Conservation (phyloP, 2,329 filamentous ascomycete genomes). For the Colletotrichum salicis region DNA sequence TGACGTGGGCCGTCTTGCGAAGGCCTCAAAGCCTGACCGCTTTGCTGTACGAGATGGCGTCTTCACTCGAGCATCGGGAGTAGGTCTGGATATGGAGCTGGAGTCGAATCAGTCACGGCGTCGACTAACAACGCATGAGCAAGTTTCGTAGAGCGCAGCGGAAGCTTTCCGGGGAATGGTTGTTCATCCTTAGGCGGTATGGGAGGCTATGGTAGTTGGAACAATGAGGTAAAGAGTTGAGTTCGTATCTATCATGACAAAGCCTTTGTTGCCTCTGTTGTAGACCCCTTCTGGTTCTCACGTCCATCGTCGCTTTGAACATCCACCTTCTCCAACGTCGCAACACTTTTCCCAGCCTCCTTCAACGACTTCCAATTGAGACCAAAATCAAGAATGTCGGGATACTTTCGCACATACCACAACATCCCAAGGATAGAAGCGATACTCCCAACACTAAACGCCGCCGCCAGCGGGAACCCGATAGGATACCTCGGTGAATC, state of each 20-base stretch:
- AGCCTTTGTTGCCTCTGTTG: background rate
- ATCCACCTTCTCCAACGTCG: background rate
- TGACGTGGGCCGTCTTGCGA: background rate
- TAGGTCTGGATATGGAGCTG: background rate
- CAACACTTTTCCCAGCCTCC: conserved; percentile 9
- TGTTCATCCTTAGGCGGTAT: no score
- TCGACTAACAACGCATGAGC: background rate
- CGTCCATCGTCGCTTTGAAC: background rate
- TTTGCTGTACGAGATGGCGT: background rate
- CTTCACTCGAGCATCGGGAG: background rate
- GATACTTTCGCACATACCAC: conserved; percentile 41
- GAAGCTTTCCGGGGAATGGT: background rate
- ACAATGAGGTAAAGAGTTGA: background rate
- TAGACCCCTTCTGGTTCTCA: background rate
- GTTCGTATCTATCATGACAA: background rate
- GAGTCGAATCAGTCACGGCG: background rate
- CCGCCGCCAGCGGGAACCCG: conserved; percentile 48
- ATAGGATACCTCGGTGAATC: conserved; percentile 49
- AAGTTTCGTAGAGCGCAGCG: background rate
- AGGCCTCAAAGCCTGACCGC: no score
- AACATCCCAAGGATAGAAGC: conserved; percentile 44
- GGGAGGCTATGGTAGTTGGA: background rate
- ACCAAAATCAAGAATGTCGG: conserved; percentile 34
- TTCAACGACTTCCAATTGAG: conserved; percentile 15
- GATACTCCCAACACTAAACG: conserved; percentile 45